phyloP scores from a whole-genome alignment of 148 eudicot genomes.

The Camellia japonica region DNA sequence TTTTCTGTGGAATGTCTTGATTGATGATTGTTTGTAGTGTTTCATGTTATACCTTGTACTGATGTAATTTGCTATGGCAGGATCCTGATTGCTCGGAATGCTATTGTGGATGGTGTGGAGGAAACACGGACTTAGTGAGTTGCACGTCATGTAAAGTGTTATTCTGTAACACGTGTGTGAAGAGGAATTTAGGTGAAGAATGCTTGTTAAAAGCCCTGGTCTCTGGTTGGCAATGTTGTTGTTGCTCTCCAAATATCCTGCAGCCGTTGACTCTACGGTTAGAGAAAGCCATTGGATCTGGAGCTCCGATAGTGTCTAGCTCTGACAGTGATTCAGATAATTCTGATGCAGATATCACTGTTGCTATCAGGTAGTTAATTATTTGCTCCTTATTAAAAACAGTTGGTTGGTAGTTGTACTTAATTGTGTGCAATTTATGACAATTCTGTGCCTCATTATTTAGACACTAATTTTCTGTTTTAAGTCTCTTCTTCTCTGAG shows the following conservation, averaged over 20 bases:
- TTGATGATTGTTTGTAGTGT: background rate
- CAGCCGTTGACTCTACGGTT: constrained; percentile 47
- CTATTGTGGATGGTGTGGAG: constrained; percentile 82
- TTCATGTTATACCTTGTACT: background rate
- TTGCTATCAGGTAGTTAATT: constrained; percentile 52
- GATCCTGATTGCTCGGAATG: constrained; percentile 48
- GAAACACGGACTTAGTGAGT: constrained; percentile 43
- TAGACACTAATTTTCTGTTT: too few species aligned
- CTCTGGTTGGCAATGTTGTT: constrained; percentile 71
- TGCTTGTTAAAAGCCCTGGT: constrained; percentile 35
- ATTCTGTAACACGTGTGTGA: constrained; percentile 59
- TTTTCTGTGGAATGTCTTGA: background rate
- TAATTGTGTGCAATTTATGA: background rate
- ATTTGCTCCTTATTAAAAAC: background rate
- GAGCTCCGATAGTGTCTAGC: constrained; percentile 44
- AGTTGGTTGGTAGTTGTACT: background rate
- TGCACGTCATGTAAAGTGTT: constrained; percentile 61
- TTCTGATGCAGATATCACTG: constrained; percentile 53
- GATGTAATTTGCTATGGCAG: constrained; percentile 26
- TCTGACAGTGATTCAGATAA: constrained; percentile 70
- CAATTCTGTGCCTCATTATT: background rate
- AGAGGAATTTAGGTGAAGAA: constrained; percentile 64
- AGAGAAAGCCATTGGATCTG: constrained; percentile 49
- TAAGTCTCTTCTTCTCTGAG: too few species aligned
- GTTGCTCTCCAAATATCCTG: constrained; percentile 64